Conservation (phyloP, 441 rosid genomes). For the Macaranga tanarius region DNA sequence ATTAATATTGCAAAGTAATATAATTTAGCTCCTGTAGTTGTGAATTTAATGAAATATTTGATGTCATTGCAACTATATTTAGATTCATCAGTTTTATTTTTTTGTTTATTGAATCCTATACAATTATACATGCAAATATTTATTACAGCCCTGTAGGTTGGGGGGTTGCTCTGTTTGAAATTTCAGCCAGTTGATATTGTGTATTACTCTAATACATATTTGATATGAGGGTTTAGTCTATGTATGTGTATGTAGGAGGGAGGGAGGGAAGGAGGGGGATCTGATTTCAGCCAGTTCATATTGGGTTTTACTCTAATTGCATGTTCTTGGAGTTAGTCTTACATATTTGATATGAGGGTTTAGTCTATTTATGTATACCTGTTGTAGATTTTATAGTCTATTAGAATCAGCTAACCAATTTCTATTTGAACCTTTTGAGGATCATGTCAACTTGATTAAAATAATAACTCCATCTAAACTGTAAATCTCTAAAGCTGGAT, state of each 20-base stretch:
- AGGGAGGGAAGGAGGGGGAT: too few species aligned
- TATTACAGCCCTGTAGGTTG: too few species aligned
- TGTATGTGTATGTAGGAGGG: neutral
- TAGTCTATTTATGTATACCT: neutral
- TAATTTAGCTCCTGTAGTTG: too few species aligned
- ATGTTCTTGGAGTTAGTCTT: neutral
- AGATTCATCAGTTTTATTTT: too few species aligned
- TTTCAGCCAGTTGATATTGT: neutral
- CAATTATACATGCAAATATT: too few species aligned
- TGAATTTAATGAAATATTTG: too few species aligned
- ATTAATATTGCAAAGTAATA: too few species aligned
- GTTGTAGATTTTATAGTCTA: neutral
- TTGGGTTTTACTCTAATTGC: neutral
- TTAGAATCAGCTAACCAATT: neutral
- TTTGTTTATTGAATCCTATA: too few species aligned
- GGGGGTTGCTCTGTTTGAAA: too few species aligned
- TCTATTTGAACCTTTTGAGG: neutral
- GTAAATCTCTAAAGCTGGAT: neutral
- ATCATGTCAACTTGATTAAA: neutral
- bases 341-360: neutral
- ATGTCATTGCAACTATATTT: too few species aligned
- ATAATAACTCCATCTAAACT: neutral
- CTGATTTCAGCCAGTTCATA: neutral
- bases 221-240: neutral
- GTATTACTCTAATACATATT: neutral